Evolutionary conservation across 768 basidiomycete genomes (phyloP), one percentile per base, ranked within the genome.

Genomic region (Leccinum rimulosum): DNA sequence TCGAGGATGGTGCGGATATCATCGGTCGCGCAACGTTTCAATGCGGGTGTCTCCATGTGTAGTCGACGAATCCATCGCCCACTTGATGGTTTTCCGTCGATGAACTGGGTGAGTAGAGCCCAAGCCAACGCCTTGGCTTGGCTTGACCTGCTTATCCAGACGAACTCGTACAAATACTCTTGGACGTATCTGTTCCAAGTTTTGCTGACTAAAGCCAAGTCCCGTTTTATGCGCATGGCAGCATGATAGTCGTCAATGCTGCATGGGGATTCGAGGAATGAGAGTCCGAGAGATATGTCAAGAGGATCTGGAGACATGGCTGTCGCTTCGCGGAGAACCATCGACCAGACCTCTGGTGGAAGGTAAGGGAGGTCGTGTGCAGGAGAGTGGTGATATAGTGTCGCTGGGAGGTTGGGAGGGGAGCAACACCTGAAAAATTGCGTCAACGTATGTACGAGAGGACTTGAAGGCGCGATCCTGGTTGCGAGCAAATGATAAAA

Each of bases 1-100:
- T 87, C 85, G 50, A 91, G 74, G 57, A 90, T 88, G 27, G 83
- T 81, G n/a, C 85, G 79, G 40, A 90, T 76, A 65, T 89, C 86
- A 5, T 78, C 78, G 17, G 88, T 85, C 6, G 79, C 79, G 64
- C 88, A 90, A 28, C 84, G 82, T 52, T 86, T 85, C 56, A 88
- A 75, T 0, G 67, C 66, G 17, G 80, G 79, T 6, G 88, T 90
- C 75, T 90, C 87, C 68, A 91, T 84, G 66, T 89, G 88, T 31
- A 91, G 70, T 15, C 84, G 78, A 43, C 81, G 82, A 48, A 91
- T 85, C 72, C 76, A 82, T 22, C 70, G 74, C 11, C 83, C 86
- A 52, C 74, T 76, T 0, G 70, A 65, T 0, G 66, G 63, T 43
- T 75, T 70, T 54, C 71, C 70, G 33, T 67, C 61, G 68, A 84